These are phyloP conservation scores for Inonotus hispidus DNA, from an alignment of 1,284 basidiomycete species.

Conservation along the genomic window DNA sequence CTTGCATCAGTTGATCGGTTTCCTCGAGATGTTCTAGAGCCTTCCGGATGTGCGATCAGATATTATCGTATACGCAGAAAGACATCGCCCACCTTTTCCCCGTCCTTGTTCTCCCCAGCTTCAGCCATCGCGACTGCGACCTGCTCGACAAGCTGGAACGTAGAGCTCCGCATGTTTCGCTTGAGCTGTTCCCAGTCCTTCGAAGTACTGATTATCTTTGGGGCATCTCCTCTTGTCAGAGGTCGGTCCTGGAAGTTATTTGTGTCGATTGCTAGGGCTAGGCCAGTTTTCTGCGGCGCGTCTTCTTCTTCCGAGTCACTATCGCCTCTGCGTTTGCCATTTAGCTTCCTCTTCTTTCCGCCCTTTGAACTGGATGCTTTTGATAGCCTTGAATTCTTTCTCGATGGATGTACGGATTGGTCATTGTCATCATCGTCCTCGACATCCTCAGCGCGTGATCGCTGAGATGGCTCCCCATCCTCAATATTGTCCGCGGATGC, in stretches of 20 bases:
- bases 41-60: background rate
- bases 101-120: slow-evolving; percentile 11
- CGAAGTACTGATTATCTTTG: background rate
- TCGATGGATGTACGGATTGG: background rate
- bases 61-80: background rate
- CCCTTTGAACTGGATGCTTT: background rate
- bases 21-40: slow-evolving; percentile 22
- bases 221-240: slow-evolving; percentile 1
- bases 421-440: slow-evolving; percentile 8
- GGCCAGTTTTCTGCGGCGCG: background rate
- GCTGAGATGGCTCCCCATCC: slow-evolving; percentile 10
- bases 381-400: background rate
- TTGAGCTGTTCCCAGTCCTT: slow-evolving; percentile 12
- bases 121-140: slow-evolving; percentile 15
- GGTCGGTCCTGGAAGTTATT: slow-evolving; percentile 17
- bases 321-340: background rate
- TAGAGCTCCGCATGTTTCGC: slow-evolving; percentile 1
- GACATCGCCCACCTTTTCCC: slow-evolving; percentile 4
- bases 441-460: slow-evolving; percentile 13
- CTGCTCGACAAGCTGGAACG: background rate
- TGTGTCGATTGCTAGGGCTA: slow-evolving; percentile 2
- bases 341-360: background rate
- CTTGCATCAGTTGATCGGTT: slow-evolving; percentile 60
- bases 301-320: background rate
- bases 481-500: slow-evolving; percentile 13